Percentiles rank a stretch among this genome's conserved stretches.
Evolutionary conservation across 345 rosid genomes (phyloP).

Genomic region (Heritiera littoralis): DNA sequence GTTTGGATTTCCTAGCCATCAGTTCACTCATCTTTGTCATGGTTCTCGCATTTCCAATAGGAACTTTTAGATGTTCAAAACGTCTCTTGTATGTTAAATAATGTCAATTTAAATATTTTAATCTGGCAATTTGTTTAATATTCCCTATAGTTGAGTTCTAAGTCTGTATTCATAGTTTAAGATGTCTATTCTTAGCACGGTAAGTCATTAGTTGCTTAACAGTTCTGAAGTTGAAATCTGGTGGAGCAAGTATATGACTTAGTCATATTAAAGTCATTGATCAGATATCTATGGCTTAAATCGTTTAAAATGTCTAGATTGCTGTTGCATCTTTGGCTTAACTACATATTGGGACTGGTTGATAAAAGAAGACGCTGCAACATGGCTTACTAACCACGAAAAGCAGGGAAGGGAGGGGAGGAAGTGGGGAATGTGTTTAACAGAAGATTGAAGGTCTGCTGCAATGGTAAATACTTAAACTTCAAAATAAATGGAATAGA

Average conservation of each 20-base stretch:
- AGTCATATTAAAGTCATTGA: neutral
- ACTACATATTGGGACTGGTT: neutral
- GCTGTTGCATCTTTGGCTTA: neutral
- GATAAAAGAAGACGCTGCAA: neutral
- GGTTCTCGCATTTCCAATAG: neutral
- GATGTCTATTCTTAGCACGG: neutral
- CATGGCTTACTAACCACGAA: neutral
- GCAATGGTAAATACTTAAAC: constrained; percentile 1
- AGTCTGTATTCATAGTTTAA: neutral
- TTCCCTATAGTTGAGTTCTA: neutral
- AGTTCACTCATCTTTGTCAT: neutral
- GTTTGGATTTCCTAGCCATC: neutral
- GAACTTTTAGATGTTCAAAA: neutral
- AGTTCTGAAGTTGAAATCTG: neutral
- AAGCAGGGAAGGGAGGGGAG: neutral
- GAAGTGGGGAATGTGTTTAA: neutral
- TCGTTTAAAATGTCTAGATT: neutral
- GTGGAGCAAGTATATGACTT: neutral
- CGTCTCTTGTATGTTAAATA: neutral
- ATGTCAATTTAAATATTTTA: neutral
- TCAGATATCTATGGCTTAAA: neutral
- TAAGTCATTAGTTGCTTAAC: neutral
- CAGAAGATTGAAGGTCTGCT: neutral
- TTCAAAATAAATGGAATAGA: constrained; percentile 1
- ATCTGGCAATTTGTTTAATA: neutral